These are phyloP conservation scores for Xylariaceae sp. DNA, from an alignment of 2,329 filamentous ascomycete species.

Conservation along the genomic window DNA sequence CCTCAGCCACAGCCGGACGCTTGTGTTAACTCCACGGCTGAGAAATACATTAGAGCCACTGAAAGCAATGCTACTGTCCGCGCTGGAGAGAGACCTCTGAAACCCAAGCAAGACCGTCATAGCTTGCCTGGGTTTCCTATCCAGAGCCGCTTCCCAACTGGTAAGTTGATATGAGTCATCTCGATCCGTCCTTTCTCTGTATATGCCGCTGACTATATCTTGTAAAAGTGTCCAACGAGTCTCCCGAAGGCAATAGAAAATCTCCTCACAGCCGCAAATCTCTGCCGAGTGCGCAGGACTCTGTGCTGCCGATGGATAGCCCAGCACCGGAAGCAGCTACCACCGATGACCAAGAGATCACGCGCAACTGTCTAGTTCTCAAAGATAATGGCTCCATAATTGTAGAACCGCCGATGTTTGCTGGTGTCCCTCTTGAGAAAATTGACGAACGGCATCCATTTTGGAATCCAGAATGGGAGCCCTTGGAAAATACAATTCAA, in stretches of 20 bases:
- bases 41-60: conserved; percentile 16
- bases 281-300: conserved; percentile 37
- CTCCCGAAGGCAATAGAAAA: conserved; percentile 33
- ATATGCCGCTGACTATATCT: conserved; percentile 25
- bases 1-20: conserved; percentile 21
- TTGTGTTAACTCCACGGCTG: conserved; percentile 24
- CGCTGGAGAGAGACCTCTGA: conserved; percentile 31
- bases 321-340: conserved; percentile 23
- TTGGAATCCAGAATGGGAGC: conserved; percentile 61
- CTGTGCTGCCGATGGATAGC: conserved; percentile 32
- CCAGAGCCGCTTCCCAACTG: conserved; percentile 18
- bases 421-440: conserved; percentile 59
- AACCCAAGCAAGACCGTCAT: conserved; percentile 40
- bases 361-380: conserved; percentile 50
- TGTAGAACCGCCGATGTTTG: conserved; percentile 57
- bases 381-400: conserved; percentile 56
- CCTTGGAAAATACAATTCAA: conserved; percentile 50
- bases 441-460: conserved; percentile 58
- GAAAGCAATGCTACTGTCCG: conserved; percentile 15
- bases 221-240: conserved; percentile 28
- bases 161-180: conserved; percentile 24
- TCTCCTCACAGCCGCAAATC: conserved; percentile 40
- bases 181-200: no score
- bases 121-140: conserved; percentile 38
- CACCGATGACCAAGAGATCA: conserved; percentile 49